A percentile compares a stretch with the other conserved stretches of the same genome.
phyloP scores from a whole-genome alignment of 2,329 filamentous ascomycete species.

The Remersonia thermophila region DNA sequence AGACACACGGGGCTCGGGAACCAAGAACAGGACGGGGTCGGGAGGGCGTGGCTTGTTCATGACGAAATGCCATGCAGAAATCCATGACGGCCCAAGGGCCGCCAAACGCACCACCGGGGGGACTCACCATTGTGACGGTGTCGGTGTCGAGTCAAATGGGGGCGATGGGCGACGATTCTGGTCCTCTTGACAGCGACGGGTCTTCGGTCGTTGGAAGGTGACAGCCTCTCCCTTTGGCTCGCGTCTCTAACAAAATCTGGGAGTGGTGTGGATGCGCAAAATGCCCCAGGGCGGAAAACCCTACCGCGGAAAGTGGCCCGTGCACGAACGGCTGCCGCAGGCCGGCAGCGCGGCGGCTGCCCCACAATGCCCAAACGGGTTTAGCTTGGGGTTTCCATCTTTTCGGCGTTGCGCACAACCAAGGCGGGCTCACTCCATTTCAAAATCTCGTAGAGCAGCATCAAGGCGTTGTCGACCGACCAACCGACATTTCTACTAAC shows the following conservation, averaged over 20 bases:
- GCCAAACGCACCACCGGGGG: constrained; percentile 2
- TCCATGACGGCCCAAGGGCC: neutral
- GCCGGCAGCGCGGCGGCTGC: constrained; percentile 4
- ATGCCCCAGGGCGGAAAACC: constrained; percentile 20
- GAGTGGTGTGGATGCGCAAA: constrained; percentile 18
- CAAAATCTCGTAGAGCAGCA: constrained; percentile 19
- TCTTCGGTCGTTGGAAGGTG: constrained; percentile 15
- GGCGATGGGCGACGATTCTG: constrained; percentile 17
- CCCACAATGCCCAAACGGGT: constrained; percentile 14
- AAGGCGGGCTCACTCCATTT: constrained; percentile 14
- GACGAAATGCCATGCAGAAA: too few relatives aligned
- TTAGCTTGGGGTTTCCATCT: constrained; percentile 20
- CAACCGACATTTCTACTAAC: constrained; percentile 19
- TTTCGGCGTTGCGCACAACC: constrained; percentile 19
- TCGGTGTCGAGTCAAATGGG: constrained; percentile 19
- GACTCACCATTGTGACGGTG: constrained; percentile 19
- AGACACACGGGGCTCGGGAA: constrained; percentile 5
- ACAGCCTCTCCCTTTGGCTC: constrained; percentile 15
- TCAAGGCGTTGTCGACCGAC: constrained; percentile 18
- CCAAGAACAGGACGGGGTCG: too few relatives aligned
- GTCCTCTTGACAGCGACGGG: constrained; percentile 17
- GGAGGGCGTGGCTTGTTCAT: too few relatives aligned
- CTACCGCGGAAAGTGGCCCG: constrained; percentile 15
- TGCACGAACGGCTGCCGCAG: constrained; percentile 6
- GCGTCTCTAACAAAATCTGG: constrained; percentile 18